These are phyloP conservation scores for Dryadomyces quercivorus DNA, from an alignment of 2,329 filamentous ascomycete species.

Conservation along the genomic window DNA sequence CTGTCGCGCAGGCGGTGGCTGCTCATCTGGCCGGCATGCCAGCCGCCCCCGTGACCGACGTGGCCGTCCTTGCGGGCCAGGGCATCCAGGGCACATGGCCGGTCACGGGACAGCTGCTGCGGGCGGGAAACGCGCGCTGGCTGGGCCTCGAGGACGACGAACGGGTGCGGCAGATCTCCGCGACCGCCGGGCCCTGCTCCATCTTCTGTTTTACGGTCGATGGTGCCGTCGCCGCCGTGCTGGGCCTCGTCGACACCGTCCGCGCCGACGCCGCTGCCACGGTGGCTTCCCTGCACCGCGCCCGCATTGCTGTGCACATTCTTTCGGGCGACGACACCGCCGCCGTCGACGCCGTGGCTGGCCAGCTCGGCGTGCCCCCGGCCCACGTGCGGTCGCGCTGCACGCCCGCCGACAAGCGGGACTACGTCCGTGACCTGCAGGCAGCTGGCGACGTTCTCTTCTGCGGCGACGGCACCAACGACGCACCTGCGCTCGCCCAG, in stretches of 20 bases:
- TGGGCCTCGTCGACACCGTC: constrained; percentile 33
- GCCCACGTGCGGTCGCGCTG: constrained; percentile 28
- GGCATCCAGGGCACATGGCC: constrained; percentile 28
- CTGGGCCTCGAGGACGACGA: constrained; percentile 20
- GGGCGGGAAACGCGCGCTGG: constrained; percentile 40
- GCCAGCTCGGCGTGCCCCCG: constrained; percentile 25
- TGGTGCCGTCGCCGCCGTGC: constrained; percentile 24
- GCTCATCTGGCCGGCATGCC: constrained; percentile 17
- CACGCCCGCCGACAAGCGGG: constrained; percentile 32
- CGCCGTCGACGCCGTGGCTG: constrained; percentile 30
- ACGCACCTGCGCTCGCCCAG: constrained; percentile 59
- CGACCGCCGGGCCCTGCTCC: constrained; percentile 24
- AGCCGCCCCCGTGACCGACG: constrained; percentile 16
- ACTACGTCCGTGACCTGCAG: constrained; percentile 29
- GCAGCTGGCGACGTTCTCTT: constrained; percentile 44
- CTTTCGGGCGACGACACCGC: constrained; percentile 41
- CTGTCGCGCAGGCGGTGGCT: constrained; percentile 32
- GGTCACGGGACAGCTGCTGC: constrained; percentile 18
- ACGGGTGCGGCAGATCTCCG: constrained; percentile 19
- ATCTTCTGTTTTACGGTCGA: constrained; percentile 34
- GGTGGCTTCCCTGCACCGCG: constrained; percentile 22
- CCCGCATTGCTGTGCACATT: constrained; percentile 31
- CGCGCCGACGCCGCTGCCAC: constrained; percentile 27
- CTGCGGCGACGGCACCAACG: constrained; percentile 69
- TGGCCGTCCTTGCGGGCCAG: constrained; percentile 29